A percentile compares a stretch with the other conserved stretches of the same genome.
phyloP scores from a whole-genome alignment of 176 grass and related monocot species.

The Juncus effusus region DNA sequence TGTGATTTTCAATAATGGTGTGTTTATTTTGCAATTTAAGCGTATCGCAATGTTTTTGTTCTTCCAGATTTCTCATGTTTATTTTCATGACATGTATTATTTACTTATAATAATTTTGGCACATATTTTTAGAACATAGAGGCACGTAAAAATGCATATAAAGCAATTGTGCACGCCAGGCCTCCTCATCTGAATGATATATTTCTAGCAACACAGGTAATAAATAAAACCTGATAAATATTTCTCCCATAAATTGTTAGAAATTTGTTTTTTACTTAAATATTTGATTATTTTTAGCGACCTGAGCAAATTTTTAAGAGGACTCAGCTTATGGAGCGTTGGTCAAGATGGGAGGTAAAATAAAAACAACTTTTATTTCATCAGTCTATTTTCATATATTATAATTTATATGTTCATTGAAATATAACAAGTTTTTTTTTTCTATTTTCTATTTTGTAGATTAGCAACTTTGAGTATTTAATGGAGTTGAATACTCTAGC shows the following conservation, averaged over 20 bases:
- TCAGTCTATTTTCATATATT: slow-evolving; percentile 15
- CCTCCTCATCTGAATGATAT: slow-evolving; percentile 92
- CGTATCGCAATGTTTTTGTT: slow-evolving; percentile 9
- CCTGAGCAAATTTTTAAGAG: slow-evolving; percentile 98
- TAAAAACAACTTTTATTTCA: background rate
- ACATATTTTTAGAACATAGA: slow-evolving; percentile 73
- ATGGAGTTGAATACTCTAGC: slow-evolving; percentile 98
- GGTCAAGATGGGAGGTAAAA: slow-evolving; percentile 96
- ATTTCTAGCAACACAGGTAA: slow-evolving; percentile 96
- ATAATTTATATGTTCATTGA: too few species aligned
- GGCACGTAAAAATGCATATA: slow-evolving; percentile 88
- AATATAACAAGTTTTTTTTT: slow-evolving; percentile 6
- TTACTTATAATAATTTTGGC: slow-evolving; percentile 17
- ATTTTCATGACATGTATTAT: background rate
- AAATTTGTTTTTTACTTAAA: slow-evolving; percentile 25
- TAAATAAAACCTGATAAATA: slow-evolving; percentile 1
- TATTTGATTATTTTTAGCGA: slow-evolving; percentile 53
- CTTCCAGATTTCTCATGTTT: slow-evolving; percentile 10
- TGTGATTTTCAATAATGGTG: too few species aligned
- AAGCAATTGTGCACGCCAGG: slow-evolving; percentile 81
- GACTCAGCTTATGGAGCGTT: slow-evolving; percentile 94
- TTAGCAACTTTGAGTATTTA: slow-evolving; percentile 97
- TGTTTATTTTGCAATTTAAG: too few species aligned
- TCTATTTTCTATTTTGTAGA: slow-evolving; percentile 42
- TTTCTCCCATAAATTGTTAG: slow-evolving; percentile 1